Conservation (phyloP, 1,139 yeast species). For the Blastobotrys proliferans region DNA sequence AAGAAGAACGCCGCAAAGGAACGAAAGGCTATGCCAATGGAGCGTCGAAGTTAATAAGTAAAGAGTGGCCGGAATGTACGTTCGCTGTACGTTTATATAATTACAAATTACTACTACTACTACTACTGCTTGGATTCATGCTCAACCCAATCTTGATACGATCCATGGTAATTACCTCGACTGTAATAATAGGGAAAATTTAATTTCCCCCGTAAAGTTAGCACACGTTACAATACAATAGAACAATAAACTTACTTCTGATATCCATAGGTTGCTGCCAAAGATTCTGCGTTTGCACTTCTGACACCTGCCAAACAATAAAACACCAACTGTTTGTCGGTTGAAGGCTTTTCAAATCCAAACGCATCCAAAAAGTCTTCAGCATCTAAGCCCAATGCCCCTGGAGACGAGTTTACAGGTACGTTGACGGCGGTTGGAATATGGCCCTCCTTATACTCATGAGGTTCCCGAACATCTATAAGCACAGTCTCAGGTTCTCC, state of each 20-base stretch:
- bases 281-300: slow-evolving; percentile 84
- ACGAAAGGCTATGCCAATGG: slow-evolving; percentile 59
- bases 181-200: slow-evolving; percentile 33
- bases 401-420: slow-evolving; percentile 89
- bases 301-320: slow-evolving; percentile 94
- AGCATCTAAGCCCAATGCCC: slow-evolving; percentile 76
- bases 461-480: slow-evolving; percentile 90
- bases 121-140: slow-evolving; percentile 31
- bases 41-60: slow-evolving; percentile 24
- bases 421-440: slow-evolving; percentile 84
- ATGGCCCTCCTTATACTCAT: slow-evolving; percentile 63
- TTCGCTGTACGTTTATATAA: neutral
- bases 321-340: slow-evolving; percentile 71
- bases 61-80: neutral
- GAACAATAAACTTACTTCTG: slow-evolving; percentile 43
- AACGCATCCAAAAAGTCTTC: slow-evolving; percentile 79
- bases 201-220: slow-evolving; percentile 45
- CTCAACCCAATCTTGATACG: slow-evolving; percentile 79
- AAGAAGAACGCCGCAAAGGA: slow-evolving; percentile 92
- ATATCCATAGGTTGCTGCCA: slow-evolving; percentile 89
- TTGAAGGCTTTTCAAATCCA: slow-evolving; percentile 77
- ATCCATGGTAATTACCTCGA: slow-evolving; percentile 57
- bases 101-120: neutral
- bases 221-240: no score
- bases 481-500: slow-evolving; percentile 49